These are phyloP conservation scores for Candida palmyrensis DNA, from an alignment of 805 yeast species.

Conservation along the genomic window DNA sequence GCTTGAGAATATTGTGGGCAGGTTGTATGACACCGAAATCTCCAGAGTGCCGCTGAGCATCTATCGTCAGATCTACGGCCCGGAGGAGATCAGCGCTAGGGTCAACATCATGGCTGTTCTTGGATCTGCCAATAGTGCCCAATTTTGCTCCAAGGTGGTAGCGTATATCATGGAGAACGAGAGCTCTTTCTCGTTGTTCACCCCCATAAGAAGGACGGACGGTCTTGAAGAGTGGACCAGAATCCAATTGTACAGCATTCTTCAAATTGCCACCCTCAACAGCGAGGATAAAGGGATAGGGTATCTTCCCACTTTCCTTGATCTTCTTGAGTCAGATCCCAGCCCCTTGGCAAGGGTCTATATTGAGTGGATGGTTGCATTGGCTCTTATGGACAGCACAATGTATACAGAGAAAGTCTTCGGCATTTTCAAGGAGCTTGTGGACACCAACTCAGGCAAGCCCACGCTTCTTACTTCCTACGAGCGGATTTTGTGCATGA, in stretches of 20 bases:
- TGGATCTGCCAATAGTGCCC: slow-evolving; percentile 20
- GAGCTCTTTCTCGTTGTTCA: slow-evolving; percentile 37
- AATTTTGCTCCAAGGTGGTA: slow-evolving; percentile 28
- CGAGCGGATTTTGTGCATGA: slow-evolving; percentile 57
- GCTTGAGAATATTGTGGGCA: slow-evolving; percentile 54
- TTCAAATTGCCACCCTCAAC: slow-evolving; percentile 40
- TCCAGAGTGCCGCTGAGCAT: slow-evolving; percentile 19
- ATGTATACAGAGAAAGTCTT: slow-evolving; percentile 14
- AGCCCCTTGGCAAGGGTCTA: slow-evolving; percentile 74
- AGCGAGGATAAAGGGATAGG: slow-evolving; percentile 14
- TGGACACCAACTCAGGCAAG: slow-evolving; percentile 17
- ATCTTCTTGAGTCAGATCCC: slow-evolving; percentile 47
- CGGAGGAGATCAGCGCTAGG: slow-evolving; percentile 50
- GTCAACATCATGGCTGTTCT: slow-evolving; percentile 46
- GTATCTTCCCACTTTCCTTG: slow-evolving; percentile 30
- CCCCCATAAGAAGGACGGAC: slow-evolving; percentile 53
- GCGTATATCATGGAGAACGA: slow-evolving; percentile 32
- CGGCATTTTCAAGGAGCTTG: slow-evolving; percentile 8
- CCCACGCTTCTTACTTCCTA: slow-evolving; percentile 59
- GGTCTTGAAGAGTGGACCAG: slow-evolving; percentile 68
- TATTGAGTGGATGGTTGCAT: slow-evolving; percentile 72
- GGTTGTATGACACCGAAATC: slow-evolving; percentile 43
- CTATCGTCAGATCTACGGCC: slow-evolving; percentile 51
- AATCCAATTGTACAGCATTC: slow-evolving; percentile 48
- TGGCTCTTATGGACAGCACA: slow-evolving; percentile 27